phyloP scores from a whole-genome alignment of 176 grass and related monocot genomes.

The Cocos nucifera region DNA sequence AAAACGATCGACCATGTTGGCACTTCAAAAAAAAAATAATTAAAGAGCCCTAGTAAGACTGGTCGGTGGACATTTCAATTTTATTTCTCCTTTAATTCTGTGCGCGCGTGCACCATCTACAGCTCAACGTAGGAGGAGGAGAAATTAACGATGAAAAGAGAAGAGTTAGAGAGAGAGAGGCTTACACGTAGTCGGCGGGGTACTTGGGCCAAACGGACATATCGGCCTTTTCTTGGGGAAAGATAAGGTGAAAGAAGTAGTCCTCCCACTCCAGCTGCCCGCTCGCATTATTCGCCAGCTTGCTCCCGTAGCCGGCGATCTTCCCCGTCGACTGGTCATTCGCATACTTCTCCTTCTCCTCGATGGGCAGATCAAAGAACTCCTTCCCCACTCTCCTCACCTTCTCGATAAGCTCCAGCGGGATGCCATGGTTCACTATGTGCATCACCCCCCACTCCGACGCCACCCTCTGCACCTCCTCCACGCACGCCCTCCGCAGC shows the following conservation, averaged over 20 bases:
- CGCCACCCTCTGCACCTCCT: slow-evolving; percentile 44
- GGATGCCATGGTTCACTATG: slow-evolving; percentile 57
- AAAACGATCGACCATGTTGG: too few species aligned
- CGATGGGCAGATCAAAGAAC: slow-evolving; percentile 61
- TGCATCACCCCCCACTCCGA: slow-evolving; percentile 96
- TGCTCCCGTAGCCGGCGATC: slow-evolving; percentile 66
- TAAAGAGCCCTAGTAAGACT: too few species aligned
- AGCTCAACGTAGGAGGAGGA: neutral
- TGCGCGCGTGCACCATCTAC: too few species aligned
- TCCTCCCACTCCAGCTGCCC: slow-evolving; percentile 82
- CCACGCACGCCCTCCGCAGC: slow-evolving; percentile 24
- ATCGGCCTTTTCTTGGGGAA: slow-evolving; percentile 37
- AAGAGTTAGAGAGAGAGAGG: neutral
- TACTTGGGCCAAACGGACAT: slow-evolving; percentile 44
- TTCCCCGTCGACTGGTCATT: slow-evolving; percentile 49
- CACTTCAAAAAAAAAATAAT: too few species aligned
- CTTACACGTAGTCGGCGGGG: slow-evolving; percentile 44
- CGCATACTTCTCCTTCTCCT: slow-evolving; percentile 61
- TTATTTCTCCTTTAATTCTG: too few species aligned
- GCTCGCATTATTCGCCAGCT: slow-evolving; percentile 47
- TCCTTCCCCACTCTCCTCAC: slow-evolving; percentile 41
- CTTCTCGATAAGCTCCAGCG: slow-evolving; percentile 28
- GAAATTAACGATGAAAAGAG: neutral
- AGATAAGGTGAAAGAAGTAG: slow-evolving; percentile 88
- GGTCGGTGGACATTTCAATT: too few species aligned